Evolutionary conservation across 768 basidiomycete species (phyloP).

Genomic region (Boletus huronensis): DNA sequence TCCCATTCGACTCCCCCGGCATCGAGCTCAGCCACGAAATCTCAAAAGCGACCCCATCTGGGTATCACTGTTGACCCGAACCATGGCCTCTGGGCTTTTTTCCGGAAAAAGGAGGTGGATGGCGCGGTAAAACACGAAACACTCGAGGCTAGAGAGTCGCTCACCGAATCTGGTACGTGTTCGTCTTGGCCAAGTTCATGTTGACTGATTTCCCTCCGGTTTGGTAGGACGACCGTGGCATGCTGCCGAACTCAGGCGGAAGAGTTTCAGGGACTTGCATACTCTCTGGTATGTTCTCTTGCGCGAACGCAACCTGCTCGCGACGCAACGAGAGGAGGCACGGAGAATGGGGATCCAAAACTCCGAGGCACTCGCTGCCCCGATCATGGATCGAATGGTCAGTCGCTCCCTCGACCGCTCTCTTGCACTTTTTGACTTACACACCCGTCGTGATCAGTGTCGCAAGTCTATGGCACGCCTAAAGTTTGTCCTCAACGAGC

Average conservation of each 20-base stretch:
- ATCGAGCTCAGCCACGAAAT: slow-evolving; percentile 13
- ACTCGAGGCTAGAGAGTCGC: slow-evolving; percentile 32
- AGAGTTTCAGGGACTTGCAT: slow-evolving; percentile 92
- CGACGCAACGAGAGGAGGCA: slow-evolving; percentile 80
- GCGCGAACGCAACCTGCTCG: slow-evolving; percentile 86
- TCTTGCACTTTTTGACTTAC: slow-evolving; percentile 2
- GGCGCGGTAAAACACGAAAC: slow-evolving; percentile 56
- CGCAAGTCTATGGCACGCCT: slow-evolving; percentile 97
- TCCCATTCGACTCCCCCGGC: background rate
- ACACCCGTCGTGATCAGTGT: slow-evolving; percentile 46
- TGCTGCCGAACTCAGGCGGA: slow-evolving; percentile 80
- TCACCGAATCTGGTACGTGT: slow-evolving; percentile 37
- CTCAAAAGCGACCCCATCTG: slow-evolving; percentile 41
- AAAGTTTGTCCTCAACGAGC: slow-evolving; percentile 88
- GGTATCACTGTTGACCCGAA: slow-evolving; percentile 47
- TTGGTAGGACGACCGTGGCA: slow-evolving; percentile 82
- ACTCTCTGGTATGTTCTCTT: slow-evolving; percentile 90
- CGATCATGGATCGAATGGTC: slow-evolving; percentile 44
- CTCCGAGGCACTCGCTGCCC: slow-evolving; percentile 25
- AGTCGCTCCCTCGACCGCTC: slow-evolving; percentile 10
- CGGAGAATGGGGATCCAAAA: slow-evolving; percentile 53
- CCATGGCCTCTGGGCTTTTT: slow-evolving; percentile 79
- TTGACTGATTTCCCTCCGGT: slow-evolving; percentile 1
- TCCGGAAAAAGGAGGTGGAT: slow-evolving; percentile 53
- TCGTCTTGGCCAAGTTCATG: background rate